These are phyloP conservation scores for Kuraishia piskuri DNA, from an alignment of 805 yeast species.

Conservation along the genomic window DNA sequence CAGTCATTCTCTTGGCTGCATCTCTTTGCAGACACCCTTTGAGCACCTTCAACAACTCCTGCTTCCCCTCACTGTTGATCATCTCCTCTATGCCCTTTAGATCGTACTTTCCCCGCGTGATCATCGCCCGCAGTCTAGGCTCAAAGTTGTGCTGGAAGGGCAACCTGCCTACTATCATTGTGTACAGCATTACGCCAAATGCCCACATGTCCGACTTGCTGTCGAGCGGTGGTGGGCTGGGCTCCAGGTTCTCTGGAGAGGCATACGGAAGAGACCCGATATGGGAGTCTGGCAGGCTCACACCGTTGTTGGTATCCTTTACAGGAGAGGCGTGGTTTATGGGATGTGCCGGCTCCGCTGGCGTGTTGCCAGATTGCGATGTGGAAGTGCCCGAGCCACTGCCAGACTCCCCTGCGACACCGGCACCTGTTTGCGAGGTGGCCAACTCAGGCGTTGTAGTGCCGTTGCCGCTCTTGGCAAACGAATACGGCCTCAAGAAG, in stretches of 20 bases:
- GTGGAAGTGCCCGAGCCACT: background rate
- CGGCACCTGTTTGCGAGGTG: background rate
- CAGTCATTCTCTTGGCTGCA: background rate
- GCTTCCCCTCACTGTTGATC: background rate
- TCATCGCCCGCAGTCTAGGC: slow-evolving; percentile 68
- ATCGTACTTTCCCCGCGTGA: slow-evolving; percentile 58
- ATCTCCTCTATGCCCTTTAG: slow-evolving; percentile 27
- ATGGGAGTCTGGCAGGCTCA: slow-evolving; percentile 45
- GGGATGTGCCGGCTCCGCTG: too few relatives aligned
- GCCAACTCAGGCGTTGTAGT: background rate
- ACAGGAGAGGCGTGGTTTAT: background rate
- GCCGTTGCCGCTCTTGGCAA: background rate
- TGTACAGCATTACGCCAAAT: slow-evolving; percentile 67
- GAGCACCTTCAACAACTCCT: background rate
- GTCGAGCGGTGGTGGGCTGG: slow-evolving; percentile 49
- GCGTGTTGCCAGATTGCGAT: too few relatives aligned
- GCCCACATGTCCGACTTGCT: slow-evolving; percentile 88
- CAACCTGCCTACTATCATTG: slow-evolving; percentile 62
- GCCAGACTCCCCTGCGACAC: too few relatives aligned
- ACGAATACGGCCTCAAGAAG: slow-evolving; percentile 3
- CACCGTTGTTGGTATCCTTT: background rate
- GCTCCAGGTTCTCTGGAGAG: slow-evolving; percentile 72
- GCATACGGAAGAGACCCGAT: slow-evolving; percentile 93
- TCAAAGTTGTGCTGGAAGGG: slow-evolving; percentile 85
- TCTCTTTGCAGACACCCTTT: slow-evolving; percentile 1